Base-by-base conservation (phyloP, 805 yeast genomes). In the Spathaspora boniae region DNA sequence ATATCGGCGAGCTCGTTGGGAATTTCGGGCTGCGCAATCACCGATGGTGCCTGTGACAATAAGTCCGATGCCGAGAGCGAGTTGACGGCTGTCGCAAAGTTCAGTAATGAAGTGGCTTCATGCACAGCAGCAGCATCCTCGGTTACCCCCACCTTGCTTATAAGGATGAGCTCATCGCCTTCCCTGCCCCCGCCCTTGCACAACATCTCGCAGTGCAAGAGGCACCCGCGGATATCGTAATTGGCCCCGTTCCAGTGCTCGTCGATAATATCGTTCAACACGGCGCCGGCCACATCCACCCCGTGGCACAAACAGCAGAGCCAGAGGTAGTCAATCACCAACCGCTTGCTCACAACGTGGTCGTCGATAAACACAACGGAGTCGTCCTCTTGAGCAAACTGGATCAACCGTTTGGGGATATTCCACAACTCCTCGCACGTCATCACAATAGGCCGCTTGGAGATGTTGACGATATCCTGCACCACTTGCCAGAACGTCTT, bases 401-500 rank as follows among this genome's bases (percentile, higher is more conserved):
- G 74, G 15, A 70, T 42, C 5, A 82, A 49, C 29, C 55, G 62
- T 19, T 49, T 45, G 0, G 88, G 88, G 5, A 82, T 56, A 22
- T 56, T 62, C 7, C 53, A 50, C 2, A 62, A 36, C 41, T 76
- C 77, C 6, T 68, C 61, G 49, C 89, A 83, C 0, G 88, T 81
- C 9, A 86, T 42, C 1, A 85, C 69, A 0, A 86, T 70, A 0
- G 95, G 95, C 36, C 89, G 61, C 44, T 86, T 66, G 0, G 86
- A 71, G 12, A 73, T 69, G 24, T 68, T 65, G 26, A 87, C 56
- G 9, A 86, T 67, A 32, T 76, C 80, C 30, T 72, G 74, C 2
- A 87, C 68, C 2, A 82, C 78, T 1, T 68, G 51, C 96, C 97
- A 93, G 51, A 91, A 89, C 2, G 78, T 78, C 38, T 74, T 76